A percentile compares a stretch with the other conserved stretches of the same genome.
phyloP scores from a whole-genome alignment of 345 rosid species.

The Arabis alpina region DNA sequence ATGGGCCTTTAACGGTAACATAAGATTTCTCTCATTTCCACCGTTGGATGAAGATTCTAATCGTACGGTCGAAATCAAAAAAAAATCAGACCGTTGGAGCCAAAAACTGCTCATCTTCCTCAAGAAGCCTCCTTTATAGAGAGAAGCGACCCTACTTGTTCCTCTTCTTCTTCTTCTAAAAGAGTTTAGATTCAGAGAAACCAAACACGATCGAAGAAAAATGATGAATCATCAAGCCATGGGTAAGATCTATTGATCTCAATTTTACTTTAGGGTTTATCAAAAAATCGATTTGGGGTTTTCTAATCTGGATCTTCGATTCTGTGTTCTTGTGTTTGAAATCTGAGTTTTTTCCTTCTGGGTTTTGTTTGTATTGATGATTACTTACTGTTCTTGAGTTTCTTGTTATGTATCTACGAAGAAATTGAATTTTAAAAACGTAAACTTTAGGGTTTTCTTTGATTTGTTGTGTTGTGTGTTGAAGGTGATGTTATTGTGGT shows the following conservation, averaged over 20 bases:
- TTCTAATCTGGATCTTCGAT: neutral
- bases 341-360: neutral
- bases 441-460: neutral
- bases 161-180: neutral
- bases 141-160: neutral
- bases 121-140: constrained; percentile 37
- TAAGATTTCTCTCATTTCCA: neutral
- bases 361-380: neutral
- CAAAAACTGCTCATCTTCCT: constrained; percentile 30
- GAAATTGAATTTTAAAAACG: neutral
- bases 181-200: too few relatives aligned
- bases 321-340: too few relatives aligned
- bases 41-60: constrained; percentile 33
- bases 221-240: constrained; percentile 11
- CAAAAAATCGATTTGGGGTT: too few relatives aligned
- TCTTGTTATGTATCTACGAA: neutral
- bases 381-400: constrained; percentile 8
- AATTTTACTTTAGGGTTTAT: neutral
- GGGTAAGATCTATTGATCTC: constrained; percentile 20
- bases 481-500: constrained; percentile 24
- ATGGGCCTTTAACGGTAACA: constrained; percentile 35
- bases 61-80: constrained; percentile 23
- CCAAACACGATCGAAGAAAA: too few relatives aligned
- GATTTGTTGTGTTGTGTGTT: neutral
- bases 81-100: constrained; percentile 34